Base-by-base conservation (phyloP, 148 eudicot species). In the Heliosperma pusillum region DNA sequence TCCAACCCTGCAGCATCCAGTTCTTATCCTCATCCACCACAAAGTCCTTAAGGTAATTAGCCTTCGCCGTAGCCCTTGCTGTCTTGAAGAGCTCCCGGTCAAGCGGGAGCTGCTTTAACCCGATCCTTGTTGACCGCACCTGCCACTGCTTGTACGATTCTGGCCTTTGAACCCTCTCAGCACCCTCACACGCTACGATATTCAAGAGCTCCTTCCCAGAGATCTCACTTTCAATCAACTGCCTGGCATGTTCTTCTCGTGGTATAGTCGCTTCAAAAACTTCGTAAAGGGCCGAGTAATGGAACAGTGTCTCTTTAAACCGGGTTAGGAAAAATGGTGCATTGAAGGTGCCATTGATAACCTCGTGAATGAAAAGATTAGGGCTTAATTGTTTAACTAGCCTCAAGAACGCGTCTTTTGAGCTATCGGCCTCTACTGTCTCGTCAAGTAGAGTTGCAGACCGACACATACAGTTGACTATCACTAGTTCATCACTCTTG, bases 1-100 rank as follows among this genome's bases (percentile, higher is more conserved):
- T 88, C 92, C 92, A 88, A 13, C 92, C 92, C 45, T 83, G 88
- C 71, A 88, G 76, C 81, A 88, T 82, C 89, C 89, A 88, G 30
- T 72, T 65, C 22, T 76, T 72, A 58, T 83, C 88, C 74, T 76
- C 88, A 71, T 88, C 88, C 50, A 88, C 83, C 70, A 88, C 79
- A 58, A 88, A 86, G 74, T 88, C 84, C 75, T 82, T 79, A 26
- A 85, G 89, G 58, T 85, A 88, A 27, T 81, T 74, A 2, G 74
- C 80, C 79, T 82, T 86, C 16, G 81, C 85, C 78, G 60, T 83
- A 0, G 70, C 76, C 79, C 78, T 88, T 29, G 87, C 65, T 61
- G 53, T 57, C 30, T 78, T 66, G 45, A 88, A 7, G 0, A 85
- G 76, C 56, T 81, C 87, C 62, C 61, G 71, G 72, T 85, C 78